These are phyloP conservation scores for Zelopaecilomyces penicillatus DNA, from an alignment of 2,329 filamentous ascomycete species.

Conservation along the genomic window DNA sequence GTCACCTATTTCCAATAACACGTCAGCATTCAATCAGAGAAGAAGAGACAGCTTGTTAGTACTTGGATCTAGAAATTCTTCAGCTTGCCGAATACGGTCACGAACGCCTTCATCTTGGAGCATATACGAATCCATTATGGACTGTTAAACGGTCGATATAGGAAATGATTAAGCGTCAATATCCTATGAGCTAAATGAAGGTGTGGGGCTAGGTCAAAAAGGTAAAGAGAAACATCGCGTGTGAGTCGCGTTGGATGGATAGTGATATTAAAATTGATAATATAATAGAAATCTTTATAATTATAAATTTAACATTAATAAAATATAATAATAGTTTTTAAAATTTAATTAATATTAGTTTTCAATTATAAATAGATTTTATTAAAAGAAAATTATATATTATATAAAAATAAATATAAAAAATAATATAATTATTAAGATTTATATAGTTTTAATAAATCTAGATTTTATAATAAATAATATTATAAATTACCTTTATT, in stretches of 20 bases:
- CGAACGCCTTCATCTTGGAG: conserved; percentile 77
- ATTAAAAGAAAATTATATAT: too few relatives aligned
- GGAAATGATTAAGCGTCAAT: not conserved
- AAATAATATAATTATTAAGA: not conserved
- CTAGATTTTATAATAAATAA: not conserved
- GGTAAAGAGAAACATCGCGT: too few relatives aligned
- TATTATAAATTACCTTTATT: not conserved
- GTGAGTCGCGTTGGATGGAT: too few relatives aligned
- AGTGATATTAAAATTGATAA: not conserved
- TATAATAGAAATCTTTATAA: not conserved
- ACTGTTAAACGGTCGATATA: not conserved
- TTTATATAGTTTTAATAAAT: too few relatives aligned
- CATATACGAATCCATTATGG: conserved; percentile 61
- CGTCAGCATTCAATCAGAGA: not conserved
- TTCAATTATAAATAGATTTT: not conserved
- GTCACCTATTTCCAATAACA: conserved; percentile 32
- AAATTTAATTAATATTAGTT: not conserved
- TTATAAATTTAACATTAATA: not conserved
- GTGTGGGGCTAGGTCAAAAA: not conserved
- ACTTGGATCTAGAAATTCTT: conserved; percentile 93
- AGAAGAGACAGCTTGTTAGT: conserved; percentile 14
- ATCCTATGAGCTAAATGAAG: not conserved
- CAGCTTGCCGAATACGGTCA: conserved; percentile 77
- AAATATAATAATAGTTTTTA: not conserved
- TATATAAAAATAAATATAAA: not conserved